A percentile compares a stretch with the other conserved stretches of the same genome.
These are phyloP conservation scores for Entrophospora sp. DNA, from an alignment of 192 early-diverging fungal species.

Conservation along the genomic window DNA sequence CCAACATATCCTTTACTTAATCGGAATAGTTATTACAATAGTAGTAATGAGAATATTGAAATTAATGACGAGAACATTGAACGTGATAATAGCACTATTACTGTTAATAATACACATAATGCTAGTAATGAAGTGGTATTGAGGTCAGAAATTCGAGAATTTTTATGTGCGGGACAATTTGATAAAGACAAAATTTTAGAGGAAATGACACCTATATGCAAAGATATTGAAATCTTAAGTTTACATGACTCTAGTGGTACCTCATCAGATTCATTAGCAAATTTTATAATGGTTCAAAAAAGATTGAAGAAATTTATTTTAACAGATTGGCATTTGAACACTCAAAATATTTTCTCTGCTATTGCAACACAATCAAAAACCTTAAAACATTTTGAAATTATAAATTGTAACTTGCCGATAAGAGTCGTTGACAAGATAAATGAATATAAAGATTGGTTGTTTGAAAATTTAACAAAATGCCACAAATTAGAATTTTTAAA, in stretches of 20 bases:
- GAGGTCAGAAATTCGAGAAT: background rate
- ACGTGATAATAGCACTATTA: too few relatives aligned
- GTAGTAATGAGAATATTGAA: too few relatives aligned
- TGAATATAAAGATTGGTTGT: background rate
- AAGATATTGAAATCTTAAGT: background rate
- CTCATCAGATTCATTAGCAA: background rate
- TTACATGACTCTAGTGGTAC: background rate
- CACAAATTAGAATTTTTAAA: slow-evolving; percentile 2
- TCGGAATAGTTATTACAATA: background rate
- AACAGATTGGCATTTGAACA: background rate
- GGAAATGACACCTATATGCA: background rate
- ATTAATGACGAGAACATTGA: too few relatives aligned
- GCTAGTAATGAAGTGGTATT: too few relatives aligned
- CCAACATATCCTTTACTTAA: slow-evolving; percentile 4
- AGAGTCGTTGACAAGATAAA: too few relatives aligned
- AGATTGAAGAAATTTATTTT: background rate
- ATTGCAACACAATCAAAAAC: background rate
- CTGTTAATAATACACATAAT: too few relatives aligned
- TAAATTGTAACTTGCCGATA: background rate
- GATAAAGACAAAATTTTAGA: background rate
- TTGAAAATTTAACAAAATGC: background rate
- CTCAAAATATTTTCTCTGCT: background rate
- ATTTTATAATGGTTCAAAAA: background rate
- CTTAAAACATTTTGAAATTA: background rate
- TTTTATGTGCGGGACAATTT: slow-evolving; percentile 1